Evolutionary conservation across 768 basidiomycete genomes (phyloP).

Genomic region (Tylopilus rubrobrunneus): DNA sequence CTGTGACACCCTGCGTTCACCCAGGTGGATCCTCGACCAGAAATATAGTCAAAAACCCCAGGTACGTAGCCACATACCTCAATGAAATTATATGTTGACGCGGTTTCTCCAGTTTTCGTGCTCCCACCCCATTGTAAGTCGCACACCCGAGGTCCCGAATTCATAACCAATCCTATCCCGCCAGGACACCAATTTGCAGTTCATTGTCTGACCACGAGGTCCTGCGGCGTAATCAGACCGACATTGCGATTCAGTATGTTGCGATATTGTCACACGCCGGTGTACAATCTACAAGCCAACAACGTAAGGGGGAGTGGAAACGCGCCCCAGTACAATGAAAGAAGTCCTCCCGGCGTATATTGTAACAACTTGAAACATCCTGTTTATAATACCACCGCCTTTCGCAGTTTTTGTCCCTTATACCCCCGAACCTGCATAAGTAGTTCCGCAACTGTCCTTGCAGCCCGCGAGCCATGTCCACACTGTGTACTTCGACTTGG

Average conservation of each 20-base stretch:
- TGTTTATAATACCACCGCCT: not conserved
- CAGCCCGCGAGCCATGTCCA: not conserved
- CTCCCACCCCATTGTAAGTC: slow-evolving; percentile 41
- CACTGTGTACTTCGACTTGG: slow-evolving; percentile 14
- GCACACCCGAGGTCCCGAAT: not conserved
- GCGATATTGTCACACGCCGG: slow-evolving; percentile 11
- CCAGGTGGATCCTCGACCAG: slow-evolving; percentile 37
- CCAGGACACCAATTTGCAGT: slow-evolving; percentile 30
- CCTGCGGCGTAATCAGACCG: not conserved
- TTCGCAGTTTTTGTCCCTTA: not conserved
- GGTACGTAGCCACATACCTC: slow-evolving; percentile 11
- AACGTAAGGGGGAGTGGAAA: too few species aligned
- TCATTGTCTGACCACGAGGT: slow-evolving; percentile 22
- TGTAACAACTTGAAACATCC: not conserved
- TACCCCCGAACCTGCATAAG: not conserved
- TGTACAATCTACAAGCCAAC: too few species aligned
- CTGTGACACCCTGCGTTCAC: not conserved
- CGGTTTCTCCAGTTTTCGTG: slow-evolving; percentile 34
- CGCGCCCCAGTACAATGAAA: too few species aligned
- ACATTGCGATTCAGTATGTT: not conserved
- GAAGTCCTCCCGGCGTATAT: too few species aligned
- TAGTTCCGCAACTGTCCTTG: not conserved
- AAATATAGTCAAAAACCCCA: slow-evolving; percentile 61
- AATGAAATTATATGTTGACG: slow-evolving; percentile 4
- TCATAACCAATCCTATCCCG: not conserved